Evolutionary conservation across 192 early-diverging fungal species (phyloP).

Genomic region (Allomyces arbusculus): DNA sequence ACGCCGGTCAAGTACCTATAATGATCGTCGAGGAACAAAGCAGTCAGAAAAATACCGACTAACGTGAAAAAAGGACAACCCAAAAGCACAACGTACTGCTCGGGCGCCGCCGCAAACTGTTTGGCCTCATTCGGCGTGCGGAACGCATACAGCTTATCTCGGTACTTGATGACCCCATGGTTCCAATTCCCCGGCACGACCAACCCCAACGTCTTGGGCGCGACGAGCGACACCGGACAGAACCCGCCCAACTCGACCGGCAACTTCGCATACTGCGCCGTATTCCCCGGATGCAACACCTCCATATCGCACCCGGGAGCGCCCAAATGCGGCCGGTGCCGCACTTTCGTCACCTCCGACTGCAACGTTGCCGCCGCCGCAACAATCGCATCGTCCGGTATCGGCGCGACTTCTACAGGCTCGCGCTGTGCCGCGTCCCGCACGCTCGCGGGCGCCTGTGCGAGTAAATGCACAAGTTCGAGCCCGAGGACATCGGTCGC

Average conservation of each 20-base stretch:
- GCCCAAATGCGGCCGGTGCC: neutral
- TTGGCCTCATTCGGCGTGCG: constrained; percentile 9
- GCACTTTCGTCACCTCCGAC: constrained; percentile 13
- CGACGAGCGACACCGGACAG: constrained; percentile 25
- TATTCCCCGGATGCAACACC: constrained; percentile 34
- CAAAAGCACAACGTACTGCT: constrained; percentile 9
- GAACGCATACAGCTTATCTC: constrained; percentile 29
- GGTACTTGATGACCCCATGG: constrained; percentile 24
- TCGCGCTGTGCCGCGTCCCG: neutral
- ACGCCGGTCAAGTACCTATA: no score
- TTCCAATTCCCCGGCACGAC: constrained; percentile 32
- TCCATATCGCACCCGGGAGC: constrained; percentile 12
- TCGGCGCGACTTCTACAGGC: neutral
- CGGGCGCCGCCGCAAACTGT: constrained; percentile 25
- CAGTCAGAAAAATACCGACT: no score
- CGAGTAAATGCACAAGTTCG: neutral
- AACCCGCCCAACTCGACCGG: constrained; percentile 37
- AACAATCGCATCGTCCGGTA: constrained; percentile 17
- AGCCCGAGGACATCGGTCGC: neutral
- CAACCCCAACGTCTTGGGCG: constrained; percentile 15
- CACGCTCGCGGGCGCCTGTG: neutral
- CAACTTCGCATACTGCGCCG: constrained; percentile 29
- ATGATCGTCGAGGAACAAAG: no score
- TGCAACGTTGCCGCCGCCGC: constrained; percentile 20
- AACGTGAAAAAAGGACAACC: no score